Percentiles rank a stretch among this genome's conserved stretches.
Evolutionary conservation across 2,329 filamentous ascomycete genomes (phyloP).

Genomic region (Fonsecaea erecta): DNA sequence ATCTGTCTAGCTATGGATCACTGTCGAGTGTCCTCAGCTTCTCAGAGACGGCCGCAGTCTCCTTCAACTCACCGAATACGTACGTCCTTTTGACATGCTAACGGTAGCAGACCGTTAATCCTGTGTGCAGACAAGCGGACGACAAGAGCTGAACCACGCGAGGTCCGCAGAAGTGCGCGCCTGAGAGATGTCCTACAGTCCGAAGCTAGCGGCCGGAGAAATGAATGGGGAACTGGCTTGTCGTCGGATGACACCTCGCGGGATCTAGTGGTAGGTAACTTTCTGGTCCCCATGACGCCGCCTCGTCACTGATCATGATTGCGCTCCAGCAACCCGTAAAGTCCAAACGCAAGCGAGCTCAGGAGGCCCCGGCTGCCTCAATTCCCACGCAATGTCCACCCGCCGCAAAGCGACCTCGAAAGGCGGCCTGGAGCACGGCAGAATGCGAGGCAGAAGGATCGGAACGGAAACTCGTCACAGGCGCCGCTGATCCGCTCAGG

Average conservation of each 20-base stretch:
- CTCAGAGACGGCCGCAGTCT: too few relatives aligned
- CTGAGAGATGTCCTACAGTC: background rate
- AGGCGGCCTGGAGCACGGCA: background rate
- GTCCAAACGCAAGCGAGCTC: background rate
- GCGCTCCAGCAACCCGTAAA: background rate
- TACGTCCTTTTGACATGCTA: too few relatives aligned
- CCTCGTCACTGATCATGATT: background rate
- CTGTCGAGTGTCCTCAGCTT: too few relatives aligned
- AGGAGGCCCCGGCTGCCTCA: background rate
- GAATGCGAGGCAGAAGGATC: background rate
- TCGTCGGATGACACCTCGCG: background rate
- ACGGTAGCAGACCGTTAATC: too few relatives aligned
- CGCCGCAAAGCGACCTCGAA: background rate
- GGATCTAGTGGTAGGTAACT: background rate
- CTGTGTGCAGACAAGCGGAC: too few relatives aligned
- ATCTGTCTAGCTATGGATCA: too few relatives aligned
- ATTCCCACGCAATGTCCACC: background rate
- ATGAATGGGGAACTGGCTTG: background rate
- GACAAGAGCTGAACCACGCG: background rate
- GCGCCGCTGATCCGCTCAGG: background rate
- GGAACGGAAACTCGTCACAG: background rate
- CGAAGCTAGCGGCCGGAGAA: background rate
- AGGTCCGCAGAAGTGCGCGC: background rate
- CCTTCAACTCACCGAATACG: too few relatives aligned
- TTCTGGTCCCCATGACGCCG: background rate